Percentiles rank a stretch among this genome's conserved stretches.
Conservation (phyloP, 345 rosid species). For the Theobroma cacao region DNA sequence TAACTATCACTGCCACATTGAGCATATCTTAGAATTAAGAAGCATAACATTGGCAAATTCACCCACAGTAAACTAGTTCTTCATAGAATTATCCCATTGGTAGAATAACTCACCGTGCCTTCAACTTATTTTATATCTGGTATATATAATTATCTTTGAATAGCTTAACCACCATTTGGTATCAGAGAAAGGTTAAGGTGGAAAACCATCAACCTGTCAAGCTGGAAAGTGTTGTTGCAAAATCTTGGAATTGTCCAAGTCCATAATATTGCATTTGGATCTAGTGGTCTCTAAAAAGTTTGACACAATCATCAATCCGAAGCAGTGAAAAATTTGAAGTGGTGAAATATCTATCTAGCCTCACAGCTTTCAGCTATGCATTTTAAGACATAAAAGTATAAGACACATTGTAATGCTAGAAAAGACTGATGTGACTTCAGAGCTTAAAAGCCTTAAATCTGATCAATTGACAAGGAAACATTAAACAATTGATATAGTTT, state of each 20-base stretch:
- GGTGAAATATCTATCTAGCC: no score
- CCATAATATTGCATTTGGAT: no score
- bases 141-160: no score
- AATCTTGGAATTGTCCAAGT: no score
- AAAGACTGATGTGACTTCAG: not conserved
- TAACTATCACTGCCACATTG: constrained; percentile 64
- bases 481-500: not conserved
- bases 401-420: not conserved
- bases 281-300: no score
- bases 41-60: not conserved
- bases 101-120: not conserved
- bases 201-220: no score
- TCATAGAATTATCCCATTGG: not conserved
- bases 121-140: no score
- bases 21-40: constrained; percentile 10
- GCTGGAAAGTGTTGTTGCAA: no score
- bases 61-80: not conserved
- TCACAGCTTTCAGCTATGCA: not conserved
- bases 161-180: no score
- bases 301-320: no score
- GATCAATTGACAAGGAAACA: not conserved
- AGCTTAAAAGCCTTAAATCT: not conserved
- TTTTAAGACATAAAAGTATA: not conserved
- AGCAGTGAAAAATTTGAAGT: no score
- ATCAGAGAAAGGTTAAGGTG: no score